Evolutionary conservation across 257 asterid species (phyloP), one percentile per base, ranked within the genome.

Genomic region (Petunia axillaris): DNA sequence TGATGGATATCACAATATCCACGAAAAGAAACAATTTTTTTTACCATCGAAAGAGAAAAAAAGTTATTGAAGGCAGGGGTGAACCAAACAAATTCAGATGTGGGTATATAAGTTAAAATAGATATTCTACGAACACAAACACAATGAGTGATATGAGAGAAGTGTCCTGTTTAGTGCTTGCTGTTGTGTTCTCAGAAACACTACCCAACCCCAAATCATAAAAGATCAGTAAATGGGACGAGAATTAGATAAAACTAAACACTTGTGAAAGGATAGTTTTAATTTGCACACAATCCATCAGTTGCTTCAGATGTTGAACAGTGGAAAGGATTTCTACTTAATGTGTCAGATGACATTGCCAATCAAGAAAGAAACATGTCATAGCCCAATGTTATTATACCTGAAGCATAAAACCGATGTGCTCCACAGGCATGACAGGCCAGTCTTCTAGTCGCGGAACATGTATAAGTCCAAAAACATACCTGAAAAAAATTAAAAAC

Each of bases 381-480:
- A 64, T 13, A 57, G 13, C 37, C 62, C 58, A 16, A 36, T 36
- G 3, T 15, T 46, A 14, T 63, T 37, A 64, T 86, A 86, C 87
- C 87, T 81, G 83, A 37, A 86, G 89, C 73, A 78, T 76, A 64
- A 84, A 86, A 81, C 89, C 89, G 40, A 84, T 86, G 82, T 63
- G 89, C 70, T 86, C 89, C 73, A 86, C 89, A 5, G 87, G 89
- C 89, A 84, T 86, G 60, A 86, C 89, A 10, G 89, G 89, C 87
- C 89, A 86, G 82, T 86, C 89, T 84, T 86, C 89, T 60, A 84
- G 79, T 63, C 87, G 82, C 4, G 89, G 87, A 64, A 84, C 89
- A 41, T 84, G 89, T 15, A 87, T 71, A 7, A 86, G 40, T 64
- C 89, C 89, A 76, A 86, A 86, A 14, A 82, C 38, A 55, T 86